These are phyloP conservation scores for Verticillium klebahnii DNA, from an alignment of 2,329 filamentous ascomycete genomes.

Conservation along the genomic window DNA sequence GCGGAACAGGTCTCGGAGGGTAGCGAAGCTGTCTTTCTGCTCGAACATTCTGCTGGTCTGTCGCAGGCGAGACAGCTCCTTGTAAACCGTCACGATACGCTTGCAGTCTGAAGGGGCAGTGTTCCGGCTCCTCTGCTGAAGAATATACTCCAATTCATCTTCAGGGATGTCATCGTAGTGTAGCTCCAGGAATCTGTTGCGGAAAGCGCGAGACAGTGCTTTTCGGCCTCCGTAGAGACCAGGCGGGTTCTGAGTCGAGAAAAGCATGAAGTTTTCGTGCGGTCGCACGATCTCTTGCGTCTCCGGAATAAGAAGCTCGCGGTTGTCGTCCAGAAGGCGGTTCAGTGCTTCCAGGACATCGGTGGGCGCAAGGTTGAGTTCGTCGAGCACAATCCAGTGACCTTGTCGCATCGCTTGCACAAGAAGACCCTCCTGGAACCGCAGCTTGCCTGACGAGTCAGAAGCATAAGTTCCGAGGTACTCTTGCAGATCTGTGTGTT, in stretches of 20 bases:
- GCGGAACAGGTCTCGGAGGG: slow-evolving; percentile 88
- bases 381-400: slow-evolving; percentile 97
- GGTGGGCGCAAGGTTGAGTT: slow-evolving; percentile 92
- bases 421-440: slow-evolving; percentile 89
- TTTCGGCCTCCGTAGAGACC: slow-evolving; percentile 95
- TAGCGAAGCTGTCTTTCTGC: slow-evolving; percentile 96
- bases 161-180: slow-evolving; percentile 98
- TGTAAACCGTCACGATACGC: slow-evolving; percentile 89
- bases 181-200: slow-evolving; percentile 93
- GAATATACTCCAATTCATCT: slow-evolving; percentile 84
- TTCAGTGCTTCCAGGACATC: slow-evolving; percentile 97
- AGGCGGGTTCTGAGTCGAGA: slow-evolving; percentile 95
- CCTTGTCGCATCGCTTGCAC: slow-evolving; percentile 90
- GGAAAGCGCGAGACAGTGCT: slow-evolving; percentile 85
- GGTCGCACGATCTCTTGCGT: slow-evolving; percentile 92
- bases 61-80: slow-evolving; percentile 81
- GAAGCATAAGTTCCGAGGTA: slow-evolving; percentile 95
- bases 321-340: slow-evolving; percentile 89
- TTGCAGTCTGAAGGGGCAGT: slow-evolving; percentile 87
- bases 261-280: slow-evolving; percentile 94
- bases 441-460: slow-evolving; percentile 74
- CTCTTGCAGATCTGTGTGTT: slow-evolving; percentile 96
- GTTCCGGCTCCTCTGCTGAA: slow-evolving; percentile 80
- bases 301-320: slow-evolving; percentile 92
- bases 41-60: slow-evolving; percentile 92